Evolutionary conservation across 352 stramenopile genomes (phyloP), one percentile per base, ranked within the genome.

Genomic region (Pythium sukuiense): DNA sequence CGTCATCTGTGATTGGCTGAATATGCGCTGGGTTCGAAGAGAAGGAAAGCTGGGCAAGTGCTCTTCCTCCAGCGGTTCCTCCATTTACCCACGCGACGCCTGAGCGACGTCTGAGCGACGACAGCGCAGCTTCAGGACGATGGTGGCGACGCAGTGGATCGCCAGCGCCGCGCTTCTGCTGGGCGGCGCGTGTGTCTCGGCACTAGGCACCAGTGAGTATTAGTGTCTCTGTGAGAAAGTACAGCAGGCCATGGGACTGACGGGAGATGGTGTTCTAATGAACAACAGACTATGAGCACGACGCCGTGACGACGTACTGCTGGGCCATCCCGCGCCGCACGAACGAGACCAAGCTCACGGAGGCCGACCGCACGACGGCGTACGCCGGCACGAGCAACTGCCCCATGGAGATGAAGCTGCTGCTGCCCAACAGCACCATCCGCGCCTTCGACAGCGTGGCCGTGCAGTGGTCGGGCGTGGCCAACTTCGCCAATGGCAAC

Each of bases 271-370:
- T 35, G 55, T 32, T 50, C 18, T 24, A 0, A 24, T 24, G 20
- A 24, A 24, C 20, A 9, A 33, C 39, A 71, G 69, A 69, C 64
- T 72, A 76, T 54, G 64, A 65, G 30, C 69, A 72, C 50, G 69
- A 76, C 53, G 55, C 45, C 55, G 43, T 63, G 30, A 72, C 63
- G 24, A 76, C 69, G 20, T 76, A 76, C 60, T 76, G 69, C 45
- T 76, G 69, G 69, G 50, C 57, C 33, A 76, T 76, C 46, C 64
- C 63, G 5, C 63, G 57, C 43, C 59, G 32, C 20, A 64, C 61
- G 26, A 72, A 70, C 39, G 16, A 41, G 39, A 76, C 60, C 39
- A 63, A 72, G 35, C 65, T 76, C 48, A 65, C 64, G 30, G 60
- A 71, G 49, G 50, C 49, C 24, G 69, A 70, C 46, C 59, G 60